These are phyloP conservation scores for Ramaria sp. DNA, from an alignment of 768 basidiomycete species.

Conservation along the genomic window DNA sequence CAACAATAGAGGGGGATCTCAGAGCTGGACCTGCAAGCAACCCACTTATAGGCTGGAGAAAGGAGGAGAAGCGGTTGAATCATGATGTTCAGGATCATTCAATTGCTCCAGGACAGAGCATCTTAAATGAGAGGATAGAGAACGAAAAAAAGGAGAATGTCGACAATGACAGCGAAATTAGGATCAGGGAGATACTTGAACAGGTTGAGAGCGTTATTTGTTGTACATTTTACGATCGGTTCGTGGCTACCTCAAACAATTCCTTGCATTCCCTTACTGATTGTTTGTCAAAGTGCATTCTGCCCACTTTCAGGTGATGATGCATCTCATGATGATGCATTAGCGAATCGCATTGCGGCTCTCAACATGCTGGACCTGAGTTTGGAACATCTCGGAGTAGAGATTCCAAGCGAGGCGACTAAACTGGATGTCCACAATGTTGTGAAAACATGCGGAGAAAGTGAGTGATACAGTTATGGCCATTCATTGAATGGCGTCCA, in stretches of 20 bases:
- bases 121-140: conserved; percentile 18
- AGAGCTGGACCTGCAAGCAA: conserved; percentile 25
- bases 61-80: conserved; percentile 12
- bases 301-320: conserved; percentile 68
- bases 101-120: conserved; percentile 17
- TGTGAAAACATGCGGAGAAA: conserved; percentile 64
- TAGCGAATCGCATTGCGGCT: conserved; percentile 83
- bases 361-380: conserved; percentile 85
- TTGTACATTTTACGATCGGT: conserved; percentile 78
- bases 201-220: conserved; percentile 64
- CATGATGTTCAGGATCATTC: conserved; percentile 18
- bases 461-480: conserved; percentile 35
- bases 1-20: conserved; percentile 54
- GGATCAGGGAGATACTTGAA: conserved; percentile 55
- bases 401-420: conserved; percentile 43
- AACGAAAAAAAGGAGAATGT: conserved; percentile 13
- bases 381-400: conserved; percentile 82
- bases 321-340: conserved; percentile 77
- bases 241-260: conserved; percentile 13
- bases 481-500: background rate
- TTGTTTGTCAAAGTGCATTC: conserved; percentile 47
- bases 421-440: conserved; percentile 47
- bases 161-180: conserved; percentile 29
- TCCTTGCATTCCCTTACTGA: background rate
- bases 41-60: conserved; percentile 22